These are phyloP conservation scores for Chaetomiaceae sp. DNA, from an alignment of 2,329 filamentous ascomycete species.

Conservation along the genomic window DNA sequence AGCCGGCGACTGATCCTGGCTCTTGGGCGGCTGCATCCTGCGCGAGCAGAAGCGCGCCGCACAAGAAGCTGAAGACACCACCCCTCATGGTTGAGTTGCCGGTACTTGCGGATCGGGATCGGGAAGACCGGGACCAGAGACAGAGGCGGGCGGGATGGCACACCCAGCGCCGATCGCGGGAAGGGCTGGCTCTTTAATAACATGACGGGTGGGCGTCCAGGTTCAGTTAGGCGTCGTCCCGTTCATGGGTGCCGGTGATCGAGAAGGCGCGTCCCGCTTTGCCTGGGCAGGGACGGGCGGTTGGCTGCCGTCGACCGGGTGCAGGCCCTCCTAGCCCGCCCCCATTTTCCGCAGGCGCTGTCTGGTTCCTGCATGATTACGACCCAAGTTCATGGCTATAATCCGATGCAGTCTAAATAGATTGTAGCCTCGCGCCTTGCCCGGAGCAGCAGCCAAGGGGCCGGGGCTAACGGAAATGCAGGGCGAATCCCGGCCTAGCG, in stretches of 20 bases:
- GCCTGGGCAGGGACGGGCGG: too few species aligned
- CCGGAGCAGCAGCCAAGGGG: neutral
- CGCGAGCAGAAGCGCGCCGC: slow-evolving; percentile 16
- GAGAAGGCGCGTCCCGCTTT: too few species aligned
- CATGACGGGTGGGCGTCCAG: neutral
- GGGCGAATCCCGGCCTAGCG: neutral
- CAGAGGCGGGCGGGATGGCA: neutral
- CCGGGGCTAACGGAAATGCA: neutral
- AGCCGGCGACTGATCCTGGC: neutral
- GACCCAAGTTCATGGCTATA: slow-evolving; percentile 14
- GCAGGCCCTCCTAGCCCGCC: too few species aligned
- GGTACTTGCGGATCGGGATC: neutral
- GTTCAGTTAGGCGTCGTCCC: neutral
- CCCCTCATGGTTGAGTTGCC: slow-evolving; percentile 17
- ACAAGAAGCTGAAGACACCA: slow-evolving; percentile 13
- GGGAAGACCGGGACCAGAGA: slow-evolving; percentile 1
- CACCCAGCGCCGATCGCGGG: neutral
- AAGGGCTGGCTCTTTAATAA: neutral
- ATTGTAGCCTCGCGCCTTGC: neutral
- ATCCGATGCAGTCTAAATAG: slow-evolving; percentile 1
- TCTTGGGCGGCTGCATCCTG: slow-evolving; percentile 3
- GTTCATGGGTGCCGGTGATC: neutral
- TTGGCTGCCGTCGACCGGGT: too few species aligned
- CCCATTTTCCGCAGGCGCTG: too few species aligned
- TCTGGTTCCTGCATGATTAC: slow-evolving; percentile 10